These are phyloP conservation scores for Tolypocladium paradoxum DNA, from an alignment of 2,329 filamentous ascomycete genomes.

Conservation along the genomic window DNA sequence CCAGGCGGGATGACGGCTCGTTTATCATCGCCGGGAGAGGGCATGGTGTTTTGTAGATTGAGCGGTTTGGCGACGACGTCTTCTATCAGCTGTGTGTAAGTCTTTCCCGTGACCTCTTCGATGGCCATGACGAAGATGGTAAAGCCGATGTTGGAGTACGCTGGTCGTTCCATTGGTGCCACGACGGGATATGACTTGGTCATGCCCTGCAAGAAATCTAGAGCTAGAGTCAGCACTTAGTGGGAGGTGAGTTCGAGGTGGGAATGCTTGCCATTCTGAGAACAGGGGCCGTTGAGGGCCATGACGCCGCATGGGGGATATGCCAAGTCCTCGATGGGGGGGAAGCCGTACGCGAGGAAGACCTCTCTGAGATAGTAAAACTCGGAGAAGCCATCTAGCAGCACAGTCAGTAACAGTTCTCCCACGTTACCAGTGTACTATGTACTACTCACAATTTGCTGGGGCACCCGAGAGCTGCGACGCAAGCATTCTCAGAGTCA, in stretches of 20 bases:
- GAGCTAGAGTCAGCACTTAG: neutral
- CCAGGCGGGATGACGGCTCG: conserved; percentile 22
- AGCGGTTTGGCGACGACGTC: conserved; percentile 10
- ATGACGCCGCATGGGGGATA: conserved; percentile 26
- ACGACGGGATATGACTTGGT: conserved; percentile 16
- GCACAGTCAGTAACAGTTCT: too few relatives aligned
- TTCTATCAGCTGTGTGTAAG: conserved; percentile 14
- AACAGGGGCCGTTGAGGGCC: conserved; percentile 22
- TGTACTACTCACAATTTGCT: conserved; percentile 20
- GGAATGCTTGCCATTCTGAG: conserved; percentile 15
- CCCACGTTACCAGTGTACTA: too few relatives aligned
- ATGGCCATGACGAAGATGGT: conserved; percentile 24
- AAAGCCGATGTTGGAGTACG: conserved; percentile 31
- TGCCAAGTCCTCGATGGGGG: conserved; percentile 18
- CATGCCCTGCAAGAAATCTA: conserved; percentile 23
- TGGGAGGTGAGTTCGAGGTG: neutral
- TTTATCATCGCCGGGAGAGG: conserved; percentile 17
- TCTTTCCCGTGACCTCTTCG: conserved; percentile 16
- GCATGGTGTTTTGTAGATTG: conserved; percentile 7
- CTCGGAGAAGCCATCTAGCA: conserved; percentile 22
- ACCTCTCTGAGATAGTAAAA: conserved; percentile 24
- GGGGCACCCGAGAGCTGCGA: conserved; percentile 25
- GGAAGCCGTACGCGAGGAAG: conserved; percentile 25
- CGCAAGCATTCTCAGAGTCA: conserved; percentile 25
- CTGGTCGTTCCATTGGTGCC: conserved; percentile 19